phyloP scores from a whole-genome alignment of 2,329 filamentous ascomycete genomes.

The Apiospora phragmitis region DNA sequence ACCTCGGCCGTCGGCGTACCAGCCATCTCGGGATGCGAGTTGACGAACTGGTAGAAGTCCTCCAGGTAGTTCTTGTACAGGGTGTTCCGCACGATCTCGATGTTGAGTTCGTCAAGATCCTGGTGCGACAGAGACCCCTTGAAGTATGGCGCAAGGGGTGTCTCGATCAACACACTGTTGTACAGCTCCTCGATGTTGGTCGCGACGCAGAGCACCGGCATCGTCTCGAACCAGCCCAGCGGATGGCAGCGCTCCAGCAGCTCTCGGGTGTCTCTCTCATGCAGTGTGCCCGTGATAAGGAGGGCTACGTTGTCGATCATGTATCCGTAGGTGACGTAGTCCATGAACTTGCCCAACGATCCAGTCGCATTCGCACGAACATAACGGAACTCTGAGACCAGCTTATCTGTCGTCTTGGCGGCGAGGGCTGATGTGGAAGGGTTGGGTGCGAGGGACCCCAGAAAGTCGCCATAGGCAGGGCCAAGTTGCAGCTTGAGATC shows the following conservation, averaged over 20 bases:
- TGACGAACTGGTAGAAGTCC: conserved; percentile 95
- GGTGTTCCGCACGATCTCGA: conserved; percentile 97
- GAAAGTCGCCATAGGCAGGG: conserved; percentile 95
- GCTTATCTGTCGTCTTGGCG: conserved; percentile 94
- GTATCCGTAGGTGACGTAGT: conserved; percentile 98
- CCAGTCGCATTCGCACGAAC: conserved; percentile 91
- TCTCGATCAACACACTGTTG: conserved; percentile 97
- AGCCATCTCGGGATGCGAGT: conserved; percentile 80
- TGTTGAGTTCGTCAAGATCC: conserved; percentile 97
- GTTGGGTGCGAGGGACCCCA: conserved; percentile 89
- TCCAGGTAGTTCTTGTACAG: conserved; percentile 99
- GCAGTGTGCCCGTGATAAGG: conserved; percentile 94
- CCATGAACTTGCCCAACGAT: conserved; percentile 90
- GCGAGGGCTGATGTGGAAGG: conserved; percentile 95
- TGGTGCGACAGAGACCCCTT: conserved; percentile 95
- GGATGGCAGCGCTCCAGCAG: conserved; percentile 94
- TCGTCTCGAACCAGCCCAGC: conserved; percentile 97
- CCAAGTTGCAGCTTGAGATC: conserved; percentile 98
- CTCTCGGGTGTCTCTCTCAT: conserved; percentile 95
- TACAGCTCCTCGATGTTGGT: conserved; percentile 99
- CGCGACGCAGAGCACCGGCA: conserved; percentile 96
- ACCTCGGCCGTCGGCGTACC: conserved; percentile 89
- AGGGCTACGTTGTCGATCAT: conserved; percentile 99
- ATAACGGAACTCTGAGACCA: conserved; percentile 96
- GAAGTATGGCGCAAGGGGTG: conserved; percentile 93